Evolutionary conservation across 306 rosid species (phyloP), one percentile per base, ranked within the genome.

Genomic region (Oemleria cerasiformis): DNA sequence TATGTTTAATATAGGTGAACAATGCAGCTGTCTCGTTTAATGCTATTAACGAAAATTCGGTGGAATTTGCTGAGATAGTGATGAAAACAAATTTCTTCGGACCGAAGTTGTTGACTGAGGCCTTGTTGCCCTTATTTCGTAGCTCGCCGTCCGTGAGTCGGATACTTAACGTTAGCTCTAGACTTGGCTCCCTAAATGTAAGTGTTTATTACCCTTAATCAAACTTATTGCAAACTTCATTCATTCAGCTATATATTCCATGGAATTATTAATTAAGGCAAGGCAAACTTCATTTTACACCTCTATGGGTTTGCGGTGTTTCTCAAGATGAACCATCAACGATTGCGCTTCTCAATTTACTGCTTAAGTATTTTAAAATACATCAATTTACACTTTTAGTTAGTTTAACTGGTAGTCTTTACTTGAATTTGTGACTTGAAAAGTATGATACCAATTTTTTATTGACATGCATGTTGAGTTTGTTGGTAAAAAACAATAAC

Each of bases 21-120:
- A 94, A 94, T 41, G 99, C 97, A 0, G 99, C 78, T 0, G 92
- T 94, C 0, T 87, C 99, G 3, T 94, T 74, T 80, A 91, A 94
- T 14, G 88, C 80, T 5, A 74, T 94, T 4, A 30, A 80, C 6
- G 82, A 86, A 49, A 94, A 93, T 70, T 84, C 96, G 0, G 92
- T 87, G 51, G 88, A 82, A 61, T 80, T 86, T 21, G 97, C 95
- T 0, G 91, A 89, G 71, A 84, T 65, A 0, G 97, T 91, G 0
- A 84, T 94, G 19, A 82, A 75, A 39, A 94, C 92, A 40, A 94
- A 94, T 61, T 94, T 80, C 80, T 73, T 79, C 13, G 99, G 96
- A 73, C 84, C 96, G 4, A 91, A 85, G 73, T 48, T 87, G 51
- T 75, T 94, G 2, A 87, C 76, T 9, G 47, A 91, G 63, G 79